A percentile compares a stretch with the other conserved stretches of the same genome.
These are phyloP conservation scores for Erythrophleum ivorense DNA, from an alignment of 331 rosid species.

Conservation along the genomic window DNA sequence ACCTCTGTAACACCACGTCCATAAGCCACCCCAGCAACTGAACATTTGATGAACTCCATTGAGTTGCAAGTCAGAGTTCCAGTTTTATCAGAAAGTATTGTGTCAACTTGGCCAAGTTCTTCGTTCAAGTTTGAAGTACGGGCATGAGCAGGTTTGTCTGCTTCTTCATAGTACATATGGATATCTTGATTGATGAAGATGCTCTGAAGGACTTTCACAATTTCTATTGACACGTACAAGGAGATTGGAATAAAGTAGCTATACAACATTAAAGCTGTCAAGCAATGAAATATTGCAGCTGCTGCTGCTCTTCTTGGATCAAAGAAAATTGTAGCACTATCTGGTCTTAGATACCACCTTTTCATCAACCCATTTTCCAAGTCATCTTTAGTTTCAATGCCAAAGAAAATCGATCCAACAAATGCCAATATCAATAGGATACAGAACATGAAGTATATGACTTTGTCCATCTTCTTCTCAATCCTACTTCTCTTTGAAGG, in stretches of 20 bases:
- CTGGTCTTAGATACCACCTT: constrained; percentile 80
- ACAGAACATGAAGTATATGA: constrained; percentile 63
- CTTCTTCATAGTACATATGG: constrained; percentile 71
- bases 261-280: constrained; percentile 69
- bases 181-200: constrained; percentile 45
- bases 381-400: constrained; percentile 62
- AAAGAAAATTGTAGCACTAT: constrained; percentile 56
- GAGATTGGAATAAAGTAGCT: constrained; percentile 67
- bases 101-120: constrained; percentile 33
- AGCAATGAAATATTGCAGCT: constrained; percentile 61
- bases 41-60: constrained; percentile 80
- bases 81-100: constrained; percentile 28
- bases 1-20: constrained; percentile 73
- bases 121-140: constrained; percentile 63
- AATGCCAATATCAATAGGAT: constrained; percentile 57
- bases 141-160: constrained; percentile 77
- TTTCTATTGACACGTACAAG: constrained; percentile 69
- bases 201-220: constrained; percentile 78
- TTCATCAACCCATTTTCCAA: constrained; percentile 55
- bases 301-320: constrained; percentile 56
- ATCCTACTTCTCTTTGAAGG: constrained; percentile 77
- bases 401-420: constrained; percentile 67
- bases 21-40: constrained; percentile 72
- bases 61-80: constrained; percentile 84
- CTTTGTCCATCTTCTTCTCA: constrained; percentile 73